Evolutionary conservation across 2,329 filamentous ascomycete species (phyloP).

Genomic region (Epichloe brachyelytri): DNA sequence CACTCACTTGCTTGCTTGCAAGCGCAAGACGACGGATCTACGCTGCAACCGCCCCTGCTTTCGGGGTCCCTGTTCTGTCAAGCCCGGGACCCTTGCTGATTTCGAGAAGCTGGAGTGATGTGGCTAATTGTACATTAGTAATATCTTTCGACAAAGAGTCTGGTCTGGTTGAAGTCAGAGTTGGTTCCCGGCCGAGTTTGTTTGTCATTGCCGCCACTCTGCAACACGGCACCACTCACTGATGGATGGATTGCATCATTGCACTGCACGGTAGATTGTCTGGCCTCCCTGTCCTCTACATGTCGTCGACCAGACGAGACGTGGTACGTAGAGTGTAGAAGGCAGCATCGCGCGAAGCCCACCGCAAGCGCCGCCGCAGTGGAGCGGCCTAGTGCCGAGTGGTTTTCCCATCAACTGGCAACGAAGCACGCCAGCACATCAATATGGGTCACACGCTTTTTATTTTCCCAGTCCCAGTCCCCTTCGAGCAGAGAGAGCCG

Average conservation of each 20-base stretch:
- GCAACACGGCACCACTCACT: background rate
- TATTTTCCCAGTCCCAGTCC: background rate
- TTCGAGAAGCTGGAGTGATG: background rate
- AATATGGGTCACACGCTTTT: conserved; percentile 51
- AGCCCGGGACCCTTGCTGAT: background rate
- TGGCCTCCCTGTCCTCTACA: too few relatives aligned
- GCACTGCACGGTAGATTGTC: background rate
- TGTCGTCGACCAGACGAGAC: too few relatives aligned
- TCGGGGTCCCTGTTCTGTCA: background rate
- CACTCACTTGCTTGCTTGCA: background rate
- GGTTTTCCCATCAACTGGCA: conserved; percentile 60
- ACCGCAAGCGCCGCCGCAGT: conserved; percentile 40
- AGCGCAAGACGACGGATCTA: background rate
- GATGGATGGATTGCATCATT: background rate
- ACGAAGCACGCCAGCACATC: conserved; percentile 85
- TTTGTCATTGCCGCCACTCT: background rate
- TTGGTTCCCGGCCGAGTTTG: background rate
- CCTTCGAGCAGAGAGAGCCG: conserved; percentile 27
- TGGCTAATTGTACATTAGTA: background rate
- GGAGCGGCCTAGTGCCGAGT: conserved; percentile 50
- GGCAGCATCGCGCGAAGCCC: background rate
- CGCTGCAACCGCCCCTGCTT: background rate
- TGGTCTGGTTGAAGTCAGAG: background rate
- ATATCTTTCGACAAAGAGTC: background rate
- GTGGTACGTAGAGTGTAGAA: too few relatives aligned